phyloP scores from a whole-genome alignment of 331 rosid species.

The Cydonia oblonga region DNA sequence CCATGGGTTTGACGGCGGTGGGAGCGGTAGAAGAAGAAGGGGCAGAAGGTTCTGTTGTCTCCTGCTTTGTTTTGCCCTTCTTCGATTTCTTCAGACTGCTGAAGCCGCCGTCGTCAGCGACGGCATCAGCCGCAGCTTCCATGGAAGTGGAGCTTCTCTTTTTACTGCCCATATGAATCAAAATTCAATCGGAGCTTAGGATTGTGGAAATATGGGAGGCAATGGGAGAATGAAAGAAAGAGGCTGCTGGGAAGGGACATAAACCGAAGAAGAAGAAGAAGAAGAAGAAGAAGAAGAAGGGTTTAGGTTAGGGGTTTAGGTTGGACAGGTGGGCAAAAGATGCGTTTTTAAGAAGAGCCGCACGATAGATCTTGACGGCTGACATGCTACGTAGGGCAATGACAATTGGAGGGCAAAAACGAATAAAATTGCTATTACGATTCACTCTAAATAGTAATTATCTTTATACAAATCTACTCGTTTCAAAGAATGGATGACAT shows the following conservation, averaged over 20 bases:
- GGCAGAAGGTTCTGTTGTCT: constrained; percentile 5
- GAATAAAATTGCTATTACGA: too few relatives aligned
- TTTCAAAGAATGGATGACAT: too few relatives aligned
- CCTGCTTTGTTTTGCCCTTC: constrained; percentile 22
- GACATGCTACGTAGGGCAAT: not conserved
- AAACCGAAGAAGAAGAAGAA: not conserved
- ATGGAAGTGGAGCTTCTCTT: constrained; percentile 31
- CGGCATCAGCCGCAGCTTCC: constrained; percentile 13
- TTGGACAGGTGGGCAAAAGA: not conserved
- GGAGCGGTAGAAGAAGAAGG: constrained; percentile 19
- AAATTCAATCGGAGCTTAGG: not conserved
- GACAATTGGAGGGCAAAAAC: too few relatives aligned
- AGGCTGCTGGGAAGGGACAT: not conserved
- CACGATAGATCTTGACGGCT: not conserved
- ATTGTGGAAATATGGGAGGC: not conserved
- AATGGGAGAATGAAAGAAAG: not conserved
- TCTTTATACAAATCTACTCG: too few relatives aligned
- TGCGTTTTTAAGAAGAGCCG: not conserved
- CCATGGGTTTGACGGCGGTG: constrained; percentile 59
- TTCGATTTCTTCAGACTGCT: constrained; percentile 24
- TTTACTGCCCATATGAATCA: constrained; percentile 36
- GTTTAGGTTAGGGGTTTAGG: not conserved
- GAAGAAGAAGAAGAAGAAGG: not conserved
- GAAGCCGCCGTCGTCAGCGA: not conserved
- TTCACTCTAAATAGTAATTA: too few relatives aligned